A percentile compares a stretch with the other conserved stretches of the same genome.
These are phyloP conservation scores for Apiospora sp. DNA, from an alignment of 2,329 filamentous ascomycete genomes.

Conservation along the genomic window DNA sequence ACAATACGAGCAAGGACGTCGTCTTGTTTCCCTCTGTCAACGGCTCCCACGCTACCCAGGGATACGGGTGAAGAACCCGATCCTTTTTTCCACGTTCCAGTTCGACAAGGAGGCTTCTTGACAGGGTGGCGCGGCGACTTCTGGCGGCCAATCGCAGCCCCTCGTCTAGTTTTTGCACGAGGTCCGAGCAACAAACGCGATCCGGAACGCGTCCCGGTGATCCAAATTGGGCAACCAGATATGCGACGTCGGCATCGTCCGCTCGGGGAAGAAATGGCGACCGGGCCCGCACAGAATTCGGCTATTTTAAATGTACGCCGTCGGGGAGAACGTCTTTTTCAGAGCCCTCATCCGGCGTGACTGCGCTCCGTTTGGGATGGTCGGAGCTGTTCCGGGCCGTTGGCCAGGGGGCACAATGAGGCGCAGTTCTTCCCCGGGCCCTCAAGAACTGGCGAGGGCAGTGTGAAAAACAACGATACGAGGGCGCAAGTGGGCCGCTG, in stretches of 20 bases:
- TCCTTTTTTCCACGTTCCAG: background rate
- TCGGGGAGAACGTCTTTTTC: slow-evolving; percentile 45
- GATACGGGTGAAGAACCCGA: too few species aligned
- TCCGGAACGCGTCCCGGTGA: slow-evolving; percentile 56
- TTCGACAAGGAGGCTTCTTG: slow-evolving; percentile 24
- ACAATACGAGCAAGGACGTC: too few species aligned
- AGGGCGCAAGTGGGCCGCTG: too few species aligned
- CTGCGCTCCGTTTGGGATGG: slow-evolving; percentile 45
- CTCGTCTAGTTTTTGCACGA: slow-evolving; percentile 34
- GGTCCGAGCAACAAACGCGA: slow-evolving; percentile 52
- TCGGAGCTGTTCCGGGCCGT: slow-evolving; percentile 36
- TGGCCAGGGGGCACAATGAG: slow-evolving; percentile 19
- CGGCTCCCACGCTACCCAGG: too few species aligned
- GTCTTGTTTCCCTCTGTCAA: too few species aligned
- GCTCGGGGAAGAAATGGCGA: slow-evolving; percentile 64
- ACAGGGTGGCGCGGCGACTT: too few species aligned
- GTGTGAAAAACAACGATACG: too few species aligned
- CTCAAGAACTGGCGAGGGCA: too few species aligned
- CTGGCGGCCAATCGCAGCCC: too few species aligned
- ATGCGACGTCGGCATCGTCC: slow-evolving; percentile 67
- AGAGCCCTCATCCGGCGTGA: slow-evolving; percentile 38
- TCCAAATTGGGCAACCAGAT: slow-evolving; percentile 50
- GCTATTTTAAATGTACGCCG: slow-evolving; percentile 61
- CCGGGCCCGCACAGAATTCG: slow-evolving; percentile 66
- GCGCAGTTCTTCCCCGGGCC: too few species aligned